These are phyloP conservation scores for Codiaeum variegatum DNA, from an alignment of 441 rosid species.

Conservation along the genomic window DNA sequence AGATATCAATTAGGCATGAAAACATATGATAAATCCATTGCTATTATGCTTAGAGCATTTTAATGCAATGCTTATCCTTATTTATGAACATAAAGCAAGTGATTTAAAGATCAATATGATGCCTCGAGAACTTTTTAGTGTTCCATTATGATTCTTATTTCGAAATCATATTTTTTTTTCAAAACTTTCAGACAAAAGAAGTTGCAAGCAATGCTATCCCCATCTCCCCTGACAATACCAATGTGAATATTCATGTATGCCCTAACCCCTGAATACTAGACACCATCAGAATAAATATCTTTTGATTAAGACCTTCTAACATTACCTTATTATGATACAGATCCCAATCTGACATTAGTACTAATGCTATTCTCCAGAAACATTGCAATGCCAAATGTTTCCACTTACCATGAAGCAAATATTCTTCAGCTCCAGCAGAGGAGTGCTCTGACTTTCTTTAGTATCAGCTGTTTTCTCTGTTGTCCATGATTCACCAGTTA, in stretches of 20 bases:
- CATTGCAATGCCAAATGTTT: neutral
- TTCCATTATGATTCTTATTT: neutral
- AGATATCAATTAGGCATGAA: neutral
- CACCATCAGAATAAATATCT: neutral
- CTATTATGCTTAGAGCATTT: too few species aligned
- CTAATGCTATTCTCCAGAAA: neutral
- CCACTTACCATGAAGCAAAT: constrained; percentile 67
- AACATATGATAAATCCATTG: too few species aligned
- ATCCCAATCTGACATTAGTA: neutral
- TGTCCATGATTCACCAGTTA: constrained; percentile 64
- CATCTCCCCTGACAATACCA: neutral
- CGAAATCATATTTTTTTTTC: neutral
- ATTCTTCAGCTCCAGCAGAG: constrained; percentile 60
- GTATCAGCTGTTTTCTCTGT: constrained; percentile 54
- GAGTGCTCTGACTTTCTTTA: constrained; percentile 50
- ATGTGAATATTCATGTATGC: neutral
- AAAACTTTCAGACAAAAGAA: neutral
- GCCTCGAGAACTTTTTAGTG: neutral
- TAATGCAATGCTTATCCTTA: too few species aligned
- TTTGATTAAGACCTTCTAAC: neutral
- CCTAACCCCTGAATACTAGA: neutral
- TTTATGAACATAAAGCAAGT: too few species aligned
- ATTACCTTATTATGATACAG: neutral
- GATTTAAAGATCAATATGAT: neutral
- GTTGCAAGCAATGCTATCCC: neutral